Base-by-base conservation (phyloP, 192 early-diverging fungal species). In the Geranomyces variabilis region DNA sequence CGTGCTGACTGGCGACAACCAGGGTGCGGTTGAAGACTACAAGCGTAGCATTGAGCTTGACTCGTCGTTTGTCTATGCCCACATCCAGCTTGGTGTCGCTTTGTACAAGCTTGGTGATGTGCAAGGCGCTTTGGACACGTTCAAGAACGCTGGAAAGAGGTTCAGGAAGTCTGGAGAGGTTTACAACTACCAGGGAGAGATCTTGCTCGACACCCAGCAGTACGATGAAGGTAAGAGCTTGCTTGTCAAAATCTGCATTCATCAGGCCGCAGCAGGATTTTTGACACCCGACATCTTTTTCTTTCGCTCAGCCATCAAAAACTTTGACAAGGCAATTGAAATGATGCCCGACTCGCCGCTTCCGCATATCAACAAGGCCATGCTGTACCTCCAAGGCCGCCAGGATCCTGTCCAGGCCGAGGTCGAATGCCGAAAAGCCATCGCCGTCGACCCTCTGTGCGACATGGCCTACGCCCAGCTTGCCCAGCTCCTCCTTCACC, bases 141-240 rank as follows among this genome's bases (percentile, higher is more conserved):
- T 98, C 77, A 86, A 88, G 71, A 89, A 89, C 74, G 91, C 92
- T 1, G 81, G 90, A 67, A 81, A 84, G 67, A 86, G 88, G 65
- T 98, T 98, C 84, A 78, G 87, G 31, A 76, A 87, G 14, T 88
- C 86, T 47, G 88, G 91, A 45, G 97, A 99, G 75, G 89, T 96
- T 24, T 93, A 90, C 87, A 99, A 98, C 84, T 99, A 97, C 80
- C 95, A 96, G 49, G 97, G 94, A 75, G 97, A 99, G 82, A 82
- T 99, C 24, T 77, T 97, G 43, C 79, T 92, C 58, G 96, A 99
- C 72, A 91, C 93, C 73, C 89, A 91, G 66, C 83, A 85, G 29
- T 89, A 91, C 36, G 87, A 89, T 15, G 91, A 95, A 77, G 75
- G 74, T 83, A 66, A 41, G 21, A 9, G 28, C 33, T 75, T 56